A percentile compares a stretch with the other conserved stretches of the same genome.
phyloP scores from a whole-genome alignment of 108 stramenopile species.

The Stephanodiscus minutulus region DNA sequence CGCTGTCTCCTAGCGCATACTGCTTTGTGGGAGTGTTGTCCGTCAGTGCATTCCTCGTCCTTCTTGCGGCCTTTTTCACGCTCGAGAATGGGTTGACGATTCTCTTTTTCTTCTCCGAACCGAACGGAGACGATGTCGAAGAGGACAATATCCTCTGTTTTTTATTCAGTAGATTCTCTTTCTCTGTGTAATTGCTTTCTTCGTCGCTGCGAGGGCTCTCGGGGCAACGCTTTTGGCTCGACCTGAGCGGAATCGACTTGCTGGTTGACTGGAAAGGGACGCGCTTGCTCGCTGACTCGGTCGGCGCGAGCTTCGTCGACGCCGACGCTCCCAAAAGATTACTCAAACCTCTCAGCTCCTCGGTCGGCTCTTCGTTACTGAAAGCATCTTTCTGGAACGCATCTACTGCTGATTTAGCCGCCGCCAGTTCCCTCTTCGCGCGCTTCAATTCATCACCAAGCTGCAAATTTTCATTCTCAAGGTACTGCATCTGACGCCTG shows the following conservation, averaged over 20 bases:
- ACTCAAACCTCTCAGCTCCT: slow-evolving; percentile 41
- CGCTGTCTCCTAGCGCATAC: slow-evolving; percentile 30
- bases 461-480: slow-evolving; percentile 86
- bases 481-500: slow-evolving; percentile 64
- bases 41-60: slow-evolving; percentile 6
- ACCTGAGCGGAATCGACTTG: background rate
- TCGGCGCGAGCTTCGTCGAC: background rate
- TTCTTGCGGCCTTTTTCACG: slow-evolving; percentile 35
- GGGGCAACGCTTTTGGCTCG: background rate
- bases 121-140: slow-evolving; percentile 16
- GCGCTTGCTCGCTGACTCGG: background rate
- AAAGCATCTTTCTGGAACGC: slow-evolving; percentile 46
- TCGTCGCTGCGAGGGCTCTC: slow-evolving; percentile 1
- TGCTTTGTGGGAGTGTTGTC: slow-evolving; percentile 26
- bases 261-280: background rate
- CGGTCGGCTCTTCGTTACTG: slow-evolving; percentile 38
- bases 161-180: slow-evolving; percentile 9
- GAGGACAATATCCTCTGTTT: slow-evolving; percentile 2
- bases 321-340: slow-evolving; percentile 9
- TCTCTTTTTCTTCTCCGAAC: slow-evolving; percentile 28
- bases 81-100: slow-evolving; percentile 36
- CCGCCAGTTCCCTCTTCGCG: slow-evolving; percentile 60
- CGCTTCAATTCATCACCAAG: slow-evolving; percentile 78
- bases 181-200: background rate
- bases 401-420: slow-evolving; percentile 56